Evolutionary conservation across 305 asterid species (phyloP).

Genomic region (Rubia peregrina): DNA sequence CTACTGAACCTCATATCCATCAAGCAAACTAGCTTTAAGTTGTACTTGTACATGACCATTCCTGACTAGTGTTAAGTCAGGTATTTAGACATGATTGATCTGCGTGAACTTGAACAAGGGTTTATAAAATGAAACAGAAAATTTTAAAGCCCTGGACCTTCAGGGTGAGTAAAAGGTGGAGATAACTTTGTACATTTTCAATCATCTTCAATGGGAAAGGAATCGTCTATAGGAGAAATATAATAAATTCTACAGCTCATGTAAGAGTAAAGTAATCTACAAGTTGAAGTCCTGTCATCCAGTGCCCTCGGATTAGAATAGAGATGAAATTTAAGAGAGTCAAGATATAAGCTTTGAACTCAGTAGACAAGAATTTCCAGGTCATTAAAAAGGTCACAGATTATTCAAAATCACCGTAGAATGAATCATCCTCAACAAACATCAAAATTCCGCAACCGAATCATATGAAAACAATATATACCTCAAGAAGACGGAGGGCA

Average conservation of each 20-base stretch:
- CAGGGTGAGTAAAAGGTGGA: background rate
- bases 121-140: background rate
- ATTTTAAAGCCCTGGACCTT: background rate
- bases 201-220: background rate
- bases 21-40: background rate
- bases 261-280: background rate
- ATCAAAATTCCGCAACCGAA: background rate
- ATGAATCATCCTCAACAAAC: background rate
- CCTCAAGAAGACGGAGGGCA: conserved; percentile 83
- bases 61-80: background rate
- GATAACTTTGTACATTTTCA: background rate
- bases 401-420: background rate
- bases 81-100: background rate
- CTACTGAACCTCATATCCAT: background rate
- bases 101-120: background rate
- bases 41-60: background rate
- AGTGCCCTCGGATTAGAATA: background rate
- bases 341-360: background rate
- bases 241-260: too few species aligned
- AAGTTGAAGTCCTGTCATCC: background rate
- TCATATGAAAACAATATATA: conserved; percentile 22
- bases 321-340: background rate
- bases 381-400: background rate
- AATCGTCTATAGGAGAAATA: too few species aligned
- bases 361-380: background rate